Base-by-base conservation (phyloP, 495 filamentous ascomycete species). In the Annulohypoxylon nitens region DNA sequence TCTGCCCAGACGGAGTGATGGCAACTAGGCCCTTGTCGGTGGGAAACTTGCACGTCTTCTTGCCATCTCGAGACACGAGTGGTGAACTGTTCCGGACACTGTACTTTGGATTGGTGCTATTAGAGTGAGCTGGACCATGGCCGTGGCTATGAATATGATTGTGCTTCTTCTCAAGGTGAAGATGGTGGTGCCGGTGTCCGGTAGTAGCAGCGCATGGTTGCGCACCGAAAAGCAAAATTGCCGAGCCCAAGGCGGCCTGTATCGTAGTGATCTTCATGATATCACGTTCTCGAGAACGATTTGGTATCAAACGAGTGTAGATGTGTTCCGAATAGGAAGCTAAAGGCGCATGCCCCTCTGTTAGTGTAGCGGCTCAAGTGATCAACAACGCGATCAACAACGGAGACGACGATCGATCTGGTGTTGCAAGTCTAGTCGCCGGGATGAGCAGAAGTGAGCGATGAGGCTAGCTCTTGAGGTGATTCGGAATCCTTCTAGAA, bases 1-100 rank as follows among this genome's bases (percentile, higher is more conserved):
- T 96, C 74, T 81, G 70, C 26, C 70, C 77, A 55, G 83, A 85
- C 6, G 93, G 91, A 4, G 89, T 91, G 30, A 95, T 86, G 36
- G 86, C 78, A 50, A 94, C 87, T 71, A 95, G 80, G 41, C 92
- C 92, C 23, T 88, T 89, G 75, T 92, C 84, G 41, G 78, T 79
- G 14, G 93, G 93, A 76, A 95, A 91, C 61, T 85, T 68, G 78
- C 93, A 95, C 69, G 83, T 78, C 34, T 83, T 85, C 55, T 70
- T 70, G 50, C 60, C 87, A 73, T 78, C 81, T 79, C 71, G 75
- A 50, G 51, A 78, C 41, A 64, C 76, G 61, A 65, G 78, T 43
- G 23, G 67, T 50, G 70, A 76, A 16, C 51, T 72, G 23, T 71
- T 71, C 37, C 75, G 75, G 1, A 34, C 41, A 2, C 63, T 72